Evolutionary conservation across 768 basidiomycete genomes (phyloP), one percentile per base, ranked within the genome.

Genomic region (Suillus placidus): DNA sequence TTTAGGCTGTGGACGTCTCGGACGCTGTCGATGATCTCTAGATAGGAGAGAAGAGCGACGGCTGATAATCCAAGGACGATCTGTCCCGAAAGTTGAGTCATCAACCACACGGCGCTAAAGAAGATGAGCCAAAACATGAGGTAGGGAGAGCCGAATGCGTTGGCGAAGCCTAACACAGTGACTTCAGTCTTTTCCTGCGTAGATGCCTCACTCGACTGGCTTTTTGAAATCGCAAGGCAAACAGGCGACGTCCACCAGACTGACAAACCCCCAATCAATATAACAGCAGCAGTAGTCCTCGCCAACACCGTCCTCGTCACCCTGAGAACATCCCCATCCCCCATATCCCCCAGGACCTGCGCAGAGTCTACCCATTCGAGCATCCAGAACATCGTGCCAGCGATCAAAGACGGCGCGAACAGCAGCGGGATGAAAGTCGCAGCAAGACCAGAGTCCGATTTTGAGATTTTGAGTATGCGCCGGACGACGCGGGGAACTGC

Each of bases 131-230:
- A 91, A 72, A 97, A 93, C 43, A 97, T 79, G 63, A 95, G 80
- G 75, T 95, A 97, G 2, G 93, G 87, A 18, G 95, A 88, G 18
- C 95, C 97, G 71, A 88, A 96, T 0, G 93, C 88, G 74, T 98
- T 97, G 0, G 93, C 92, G 71, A 89, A 97, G 0, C 96, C 96
- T 1, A 94, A 77, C 2, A 98, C 85, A 23, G 80, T 83, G 47
- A 87, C 82, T 56, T 87, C 83, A 18, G 71, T 76, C 73, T 73
- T 81, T 51, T 78, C 70, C 68, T 80, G 66, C 69, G 65, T 43
- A 37, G 63, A 26, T 2, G 67, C 43, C 76, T 61, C 62, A 66
- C 67, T 60, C 72, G 61, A 52, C 76, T 70, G 60, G 69, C 74
- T 75, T 20, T 79, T 80, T 66, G 75, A 71, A 49, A 97, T 80